Evolutionary conservation across 805 yeast genomes (phyloP).

Genomic region (Candida boleticola): DNA sequence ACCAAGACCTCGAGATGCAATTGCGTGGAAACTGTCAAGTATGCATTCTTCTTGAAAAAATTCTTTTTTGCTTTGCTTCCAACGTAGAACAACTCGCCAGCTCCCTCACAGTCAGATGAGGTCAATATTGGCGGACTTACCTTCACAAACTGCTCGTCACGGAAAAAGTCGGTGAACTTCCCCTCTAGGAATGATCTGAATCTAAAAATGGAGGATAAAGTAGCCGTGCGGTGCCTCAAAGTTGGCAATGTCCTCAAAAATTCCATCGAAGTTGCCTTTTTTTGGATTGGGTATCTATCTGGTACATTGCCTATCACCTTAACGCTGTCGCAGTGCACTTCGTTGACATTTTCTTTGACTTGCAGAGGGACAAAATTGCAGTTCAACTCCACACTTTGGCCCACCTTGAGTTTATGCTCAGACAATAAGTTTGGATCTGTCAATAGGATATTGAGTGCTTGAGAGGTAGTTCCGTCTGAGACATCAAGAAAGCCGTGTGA

Average conservation of each 20-base stretch:
- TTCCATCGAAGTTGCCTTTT: constrained; percentile 66
- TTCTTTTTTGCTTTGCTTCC: constrained; percentile 29
- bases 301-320: constrained; percentile 60
- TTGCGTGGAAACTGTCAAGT: constrained; percentile 87
- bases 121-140: constrained; percentile 87
- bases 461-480: constrained; percentile 68
- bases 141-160: constrained; percentile 54
- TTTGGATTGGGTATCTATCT: constrained; percentile 76
- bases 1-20: constrained; percentile 82
- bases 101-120: constrained; percentile 94
- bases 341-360: constrained; percentile 25
- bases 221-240: constrained; percentile 68
- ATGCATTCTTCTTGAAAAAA: constrained; percentile 69
- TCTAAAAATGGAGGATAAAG: constrained; percentile 65
- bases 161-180: constrained; percentile 54
- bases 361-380: constrained; percentile 33
- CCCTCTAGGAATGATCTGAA: constrained; percentile 68
- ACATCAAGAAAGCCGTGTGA: constrained; percentile 78
- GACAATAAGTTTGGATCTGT: constrained; percentile 20
- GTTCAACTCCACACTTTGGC: constrained; percentile 33
- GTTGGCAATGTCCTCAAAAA: constrained; percentile 73
- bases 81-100: constrained; percentile 82
- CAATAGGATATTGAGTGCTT: constrained; percentile 50
- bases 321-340: constrained; percentile 34
- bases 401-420: constrained; percentile 40